Evolutionary conservation across 2,329 filamentous ascomycete species (phyloP), one percentile per base, ranked within the genome.

Genomic region (Monilinia vaccinii-corymbosi): DNA sequence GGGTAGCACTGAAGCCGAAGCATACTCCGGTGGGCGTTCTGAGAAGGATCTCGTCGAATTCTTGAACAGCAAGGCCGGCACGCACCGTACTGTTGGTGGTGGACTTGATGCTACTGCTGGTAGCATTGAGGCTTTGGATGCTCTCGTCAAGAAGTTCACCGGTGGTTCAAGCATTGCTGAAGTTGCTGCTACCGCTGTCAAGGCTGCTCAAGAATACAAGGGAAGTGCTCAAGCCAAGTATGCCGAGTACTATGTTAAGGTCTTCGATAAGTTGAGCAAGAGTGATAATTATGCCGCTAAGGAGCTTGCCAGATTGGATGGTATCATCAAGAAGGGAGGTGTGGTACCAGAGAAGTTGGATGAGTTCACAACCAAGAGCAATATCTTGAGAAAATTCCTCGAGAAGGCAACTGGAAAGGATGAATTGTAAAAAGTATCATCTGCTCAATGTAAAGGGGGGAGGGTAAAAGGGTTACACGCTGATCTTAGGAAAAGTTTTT

Each of bases 241-340:
- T 72, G 90, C 90, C 50, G 82, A 92, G 76, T 99, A 99, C 83
- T 97, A 99, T 75, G 80, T 94, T 73, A 90, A 89, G 73, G 91
- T 96, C 58, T 88, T 94, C 63, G 84, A 89, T 73, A 97, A 97
- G 84, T 78, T 94, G 65, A 80, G 78, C 72, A 80, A 86, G 74
- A 95, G 88, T 76, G 80, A 88, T 63, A 86, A 79, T 56, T 97
- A 90, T 71, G 90, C 85, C 52, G 78, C 83, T 72, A 97, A 96
- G 84, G 93, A 97, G 80, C 79, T 92, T 64, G 81, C 85, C 63
- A 84, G 93, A 65, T 80, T 97, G 63, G 82, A 90, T 68, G 85
- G 87, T 67, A 82, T 97, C 67, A 77, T 97, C 64, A 81, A 83
- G 76, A 96, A 96, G 84, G 91, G 92, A 64, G 90, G 89, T 63